Base-by-base conservation (phyloP, 805 yeast species). In the Kuraishia capsulata region DNA sequence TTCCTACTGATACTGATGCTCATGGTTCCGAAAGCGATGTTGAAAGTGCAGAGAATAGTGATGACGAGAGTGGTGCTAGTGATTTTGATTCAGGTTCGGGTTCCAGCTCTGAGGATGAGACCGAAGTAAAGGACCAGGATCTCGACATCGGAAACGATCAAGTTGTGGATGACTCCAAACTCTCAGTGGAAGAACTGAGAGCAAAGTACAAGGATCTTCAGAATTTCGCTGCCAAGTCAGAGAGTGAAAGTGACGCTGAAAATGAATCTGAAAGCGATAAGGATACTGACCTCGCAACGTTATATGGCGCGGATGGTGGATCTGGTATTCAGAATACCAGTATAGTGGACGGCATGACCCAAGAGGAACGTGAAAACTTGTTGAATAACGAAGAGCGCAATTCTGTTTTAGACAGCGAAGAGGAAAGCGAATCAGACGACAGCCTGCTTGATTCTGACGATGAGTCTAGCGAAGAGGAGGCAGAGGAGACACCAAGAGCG, bases 171-270 rank as follows among this genome's bases (percentile, higher is more conserved):
- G 85, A 78, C 45, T 64, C 63, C 44, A 58, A 67, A 20, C 57
- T 80, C 31, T 59, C 80, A 1, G 65, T 77, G 2, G 81, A 76
- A 32, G 73, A 76, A 50, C 65, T 78, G 45, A 61, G 64, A 33
- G 63, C 65, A 43, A 78, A 81, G 54, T 78, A 82, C 49, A 68
- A 76, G 17, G 17, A 28, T 17, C 14, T 28, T 6, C 17, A 28
- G 17, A 23, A 11, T 8, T 23, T 23, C 11, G 26, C 8, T 8
- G 11, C 11, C 11, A 11, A 23, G 26, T n/a, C n/a, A n/a, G 26
- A 11, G 10, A 5, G 6, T 8, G 31, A 5, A 5, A 8, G 6
- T 11, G 6, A 28, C 8, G 17, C 17, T 5, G 31, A 28, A 8
- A 8, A 6, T 13, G 31, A 28, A 9, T 11, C 17, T 28, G 31